phyloP scores from a whole-genome alignment of 257 asterid genomes.

The Gardenia jasminoides region DNA sequence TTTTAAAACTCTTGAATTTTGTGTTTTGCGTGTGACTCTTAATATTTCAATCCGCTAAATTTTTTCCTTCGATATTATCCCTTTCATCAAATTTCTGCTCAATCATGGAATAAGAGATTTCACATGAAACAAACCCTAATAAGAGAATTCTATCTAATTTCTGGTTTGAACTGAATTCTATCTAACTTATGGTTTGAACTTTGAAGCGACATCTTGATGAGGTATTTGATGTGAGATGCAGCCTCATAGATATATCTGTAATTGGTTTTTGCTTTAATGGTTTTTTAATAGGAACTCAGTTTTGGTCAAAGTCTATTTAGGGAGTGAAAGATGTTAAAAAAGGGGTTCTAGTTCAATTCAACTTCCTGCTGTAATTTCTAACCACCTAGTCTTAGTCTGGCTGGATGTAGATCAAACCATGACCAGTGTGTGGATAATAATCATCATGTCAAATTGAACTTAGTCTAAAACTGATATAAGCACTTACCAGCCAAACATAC shows the following conservation, averaged over 20 bases:
- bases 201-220: neutral
- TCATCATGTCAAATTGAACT: neutral
- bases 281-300: neutral
- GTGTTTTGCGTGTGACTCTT: neutral
- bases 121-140: neutral
- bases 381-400: neutral
- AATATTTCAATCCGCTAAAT: neutral
- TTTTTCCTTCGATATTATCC: neutral
- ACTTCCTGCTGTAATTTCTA: neutral
- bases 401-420: neutral
- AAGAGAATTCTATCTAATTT: neutral
- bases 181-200: neutral
- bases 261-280: neutral
- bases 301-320: neutral
- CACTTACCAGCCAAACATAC: neutral
- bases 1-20: neutral
- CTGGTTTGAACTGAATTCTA: neutral
- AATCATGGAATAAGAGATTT: neutral
- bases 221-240: neutral
- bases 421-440: neutral
- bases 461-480: neutral
- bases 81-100: neutral
- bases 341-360: neutral
- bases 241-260: neutral
- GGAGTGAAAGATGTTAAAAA: neutral